phyloP scores from a whole-genome alignment of 1,284 basidiomycete genomes.

The Rhizoctonia solani region DNA sequence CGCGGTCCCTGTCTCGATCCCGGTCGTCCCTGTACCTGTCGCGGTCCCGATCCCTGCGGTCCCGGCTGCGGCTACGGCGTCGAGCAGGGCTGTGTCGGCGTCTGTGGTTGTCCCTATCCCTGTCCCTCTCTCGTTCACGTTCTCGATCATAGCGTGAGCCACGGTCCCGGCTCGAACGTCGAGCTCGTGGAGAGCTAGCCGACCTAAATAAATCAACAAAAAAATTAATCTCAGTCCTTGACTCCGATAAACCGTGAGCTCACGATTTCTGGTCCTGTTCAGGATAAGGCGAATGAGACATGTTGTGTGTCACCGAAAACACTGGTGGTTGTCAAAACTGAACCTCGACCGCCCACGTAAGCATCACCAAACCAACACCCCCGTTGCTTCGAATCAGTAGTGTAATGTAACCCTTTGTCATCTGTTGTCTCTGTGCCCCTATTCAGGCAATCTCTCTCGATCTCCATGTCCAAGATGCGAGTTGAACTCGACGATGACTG shows the following conservation, averaged over 20 bases:
- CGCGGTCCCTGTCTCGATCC: slow-evolving; percentile 41
- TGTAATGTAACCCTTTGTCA: neutral
- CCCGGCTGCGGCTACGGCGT: slow-evolving; percentile 37
- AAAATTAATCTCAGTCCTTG: too few relatives aligned
- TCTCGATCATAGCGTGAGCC: slow-evolving; percentile 57
- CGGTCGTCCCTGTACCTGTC: slow-evolving; percentile 40
- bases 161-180: slow-evolving; percentile 68
- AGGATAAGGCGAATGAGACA: slow-evolving; percentile 20
- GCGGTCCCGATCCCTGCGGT: slow-evolving; percentile 40
- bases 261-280: slow-evolving; percentile 65
- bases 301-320: neutral
- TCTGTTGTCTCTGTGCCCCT: slow-evolving; percentile 12
- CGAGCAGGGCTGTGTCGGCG: slow-evolving; percentile 49
- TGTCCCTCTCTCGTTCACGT: slow-evolving; percentile 54
- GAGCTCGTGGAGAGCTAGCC: slow-evolving; percentile 68
- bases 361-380: neutral
- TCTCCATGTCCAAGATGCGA: neutral
- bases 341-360: neutral
- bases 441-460: slow-evolving; percentile 16
- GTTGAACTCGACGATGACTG: neutral
- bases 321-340: slow-evolving; percentile 23
- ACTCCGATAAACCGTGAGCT: too few relatives aligned
- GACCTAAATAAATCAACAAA: slow-evolving; percentile 25
- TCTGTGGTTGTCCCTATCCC: slow-evolving; percentile 52
- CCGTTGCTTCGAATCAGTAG: neutral